phyloP scores from a whole-genome alignment of 495 filamentous ascomycete species.

The Penicillium samsonianum region DNA sequence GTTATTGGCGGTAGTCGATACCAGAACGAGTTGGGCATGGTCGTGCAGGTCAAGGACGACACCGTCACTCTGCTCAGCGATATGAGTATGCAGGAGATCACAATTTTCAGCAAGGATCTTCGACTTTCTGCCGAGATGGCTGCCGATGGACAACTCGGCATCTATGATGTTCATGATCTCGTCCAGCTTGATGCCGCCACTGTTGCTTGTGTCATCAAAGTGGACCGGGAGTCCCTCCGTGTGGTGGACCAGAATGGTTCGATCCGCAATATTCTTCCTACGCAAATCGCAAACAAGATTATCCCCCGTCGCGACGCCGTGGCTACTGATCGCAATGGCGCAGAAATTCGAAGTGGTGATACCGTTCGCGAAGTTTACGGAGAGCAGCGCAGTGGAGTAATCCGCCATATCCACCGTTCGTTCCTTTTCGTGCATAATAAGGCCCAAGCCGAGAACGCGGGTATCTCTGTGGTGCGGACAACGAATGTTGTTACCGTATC shows the following conservation, averaged over 20 bases:
- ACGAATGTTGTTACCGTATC: conserved; percentile 84
- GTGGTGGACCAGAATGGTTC: conserved; percentile 90
- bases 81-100: conserved; percentile 87
- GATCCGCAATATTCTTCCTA: conserved; percentile 77
- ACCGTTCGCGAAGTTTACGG: conserved; percentile 88
- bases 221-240: conserved; percentile 87
- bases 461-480: conserved; percentile 85
- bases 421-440: conserved; percentile 86
- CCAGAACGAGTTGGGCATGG: conserved; percentile 93
- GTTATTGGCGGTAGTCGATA: conserved; percentile 95
- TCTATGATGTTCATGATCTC: conserved; percentile 89
- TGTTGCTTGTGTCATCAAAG: conserved; percentile 90
- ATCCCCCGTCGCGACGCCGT: conserved; percentile 77
- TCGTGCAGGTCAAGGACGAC: conserved; percentile 88
- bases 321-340: conserved; percentile 89
- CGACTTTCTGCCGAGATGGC: conserved; percentile 89
- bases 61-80: conserved; percentile 90
- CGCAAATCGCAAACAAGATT: conserved; percentile 86
- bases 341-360: conserved; percentile 88
- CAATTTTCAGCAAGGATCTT: conserved; percentile 96
- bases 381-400: conserved; percentile 80
- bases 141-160: conserved; percentile 72
- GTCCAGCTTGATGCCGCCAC: conserved; percentile 92
- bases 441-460: conserved; percentile 81
- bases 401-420: conserved; percentile 87